These are phyloP conservation scores for Ricinus communis DNA, from an alignment of 345 rosid genomes.

Conservation along the genomic window DNA sequence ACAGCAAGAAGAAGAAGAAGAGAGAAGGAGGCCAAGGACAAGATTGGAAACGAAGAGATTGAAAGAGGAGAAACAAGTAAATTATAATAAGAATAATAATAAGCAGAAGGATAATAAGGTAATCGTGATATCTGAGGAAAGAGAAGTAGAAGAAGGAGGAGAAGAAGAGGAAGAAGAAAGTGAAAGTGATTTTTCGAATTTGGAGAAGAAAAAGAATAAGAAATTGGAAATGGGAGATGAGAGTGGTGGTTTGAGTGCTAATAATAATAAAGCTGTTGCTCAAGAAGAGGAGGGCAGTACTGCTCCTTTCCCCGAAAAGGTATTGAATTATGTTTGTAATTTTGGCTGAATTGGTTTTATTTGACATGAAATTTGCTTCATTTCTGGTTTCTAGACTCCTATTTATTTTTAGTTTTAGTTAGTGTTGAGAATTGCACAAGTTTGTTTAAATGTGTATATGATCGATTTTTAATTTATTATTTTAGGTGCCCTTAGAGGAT, in stretches of 20 bases:
- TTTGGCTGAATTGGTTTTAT: background rate
- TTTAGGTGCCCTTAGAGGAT: too few relatives aligned
- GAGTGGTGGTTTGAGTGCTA: conserved; percentile 39
- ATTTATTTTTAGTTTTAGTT: background rate
- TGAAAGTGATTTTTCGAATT: conserved; percentile 1
- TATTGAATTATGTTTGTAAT: background rate
- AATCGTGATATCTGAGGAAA: conserved; percentile 6
- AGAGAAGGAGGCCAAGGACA: conserved; percentile 45
- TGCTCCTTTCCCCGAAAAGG: conserved; percentile 37
- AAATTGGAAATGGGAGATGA: conserved; percentile 20
- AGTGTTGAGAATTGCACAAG: too few relatives aligned
- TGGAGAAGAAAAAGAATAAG: conserved; percentile 3
- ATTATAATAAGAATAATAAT: conserved; percentile 3
- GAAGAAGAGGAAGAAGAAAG: too few relatives aligned
- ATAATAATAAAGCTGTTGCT: conserved; percentile 26
- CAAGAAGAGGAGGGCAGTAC: conserved; percentile 33
- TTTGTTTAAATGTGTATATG: too few relatives aligned
- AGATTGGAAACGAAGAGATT: conserved; percentile 49
- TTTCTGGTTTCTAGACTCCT: too few relatives aligned
- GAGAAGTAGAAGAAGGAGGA: conserved; percentile 1
- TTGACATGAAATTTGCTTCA: background rate
- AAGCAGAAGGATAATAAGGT: conserved; percentile 6
- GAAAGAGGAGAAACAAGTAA: conserved; percentile 7
- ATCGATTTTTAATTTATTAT: too few relatives aligned
- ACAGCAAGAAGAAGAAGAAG: conserved; percentile 37